Conservation (phyloP, 2,329 filamentous ascomycete genomes). For the Lasiodiplodia sp. region DNA sequence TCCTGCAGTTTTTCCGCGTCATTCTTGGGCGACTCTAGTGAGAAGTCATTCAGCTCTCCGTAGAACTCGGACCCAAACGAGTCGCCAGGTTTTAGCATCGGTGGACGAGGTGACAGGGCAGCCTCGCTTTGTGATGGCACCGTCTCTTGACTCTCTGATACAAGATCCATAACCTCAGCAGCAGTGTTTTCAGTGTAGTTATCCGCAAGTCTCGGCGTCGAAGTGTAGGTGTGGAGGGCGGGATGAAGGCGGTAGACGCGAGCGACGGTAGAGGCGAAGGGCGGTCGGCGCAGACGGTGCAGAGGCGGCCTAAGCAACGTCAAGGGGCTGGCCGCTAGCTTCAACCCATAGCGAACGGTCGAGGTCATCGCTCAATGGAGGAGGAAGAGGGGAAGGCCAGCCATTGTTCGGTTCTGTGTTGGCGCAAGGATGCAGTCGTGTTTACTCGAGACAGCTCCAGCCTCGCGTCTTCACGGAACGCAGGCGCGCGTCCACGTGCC, state of each 20-base stretch:
- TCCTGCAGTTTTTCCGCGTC: not conserved
- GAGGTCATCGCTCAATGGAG: constrained; percentile 4
- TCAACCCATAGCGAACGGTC: not conserved
- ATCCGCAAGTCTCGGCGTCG: not conserved
- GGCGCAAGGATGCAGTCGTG: constrained; percentile 6
- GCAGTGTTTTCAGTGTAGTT: not conserved
- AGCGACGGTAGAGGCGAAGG: not conserved
- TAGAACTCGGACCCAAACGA: constrained; percentile 18
- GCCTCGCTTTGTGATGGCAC: not conserved
- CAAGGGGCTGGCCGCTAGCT: constrained; percentile 2
- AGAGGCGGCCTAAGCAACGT: no score
- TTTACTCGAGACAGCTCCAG: not conserved
- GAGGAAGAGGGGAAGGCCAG: not conserved
- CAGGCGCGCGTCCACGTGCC: constrained; percentile 12
- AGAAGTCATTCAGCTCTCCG: constrained; percentile 14
- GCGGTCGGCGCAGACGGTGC: not conserved
- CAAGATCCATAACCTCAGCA: not conserved
- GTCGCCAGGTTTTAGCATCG: constrained; percentile 9
- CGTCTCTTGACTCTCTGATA: not conserved
- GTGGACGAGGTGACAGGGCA: not conserved
- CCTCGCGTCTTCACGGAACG: constrained; percentile 20
- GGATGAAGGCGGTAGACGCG: not conserved
- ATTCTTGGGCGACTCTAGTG: not conserved
- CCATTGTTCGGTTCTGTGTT: constrained; percentile 1
- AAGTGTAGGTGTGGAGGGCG: not conserved